phyloP scores from a whole-genome alignment of 768 basidiomycete genomes.

The Panaeolus cyanescens region DNA sequence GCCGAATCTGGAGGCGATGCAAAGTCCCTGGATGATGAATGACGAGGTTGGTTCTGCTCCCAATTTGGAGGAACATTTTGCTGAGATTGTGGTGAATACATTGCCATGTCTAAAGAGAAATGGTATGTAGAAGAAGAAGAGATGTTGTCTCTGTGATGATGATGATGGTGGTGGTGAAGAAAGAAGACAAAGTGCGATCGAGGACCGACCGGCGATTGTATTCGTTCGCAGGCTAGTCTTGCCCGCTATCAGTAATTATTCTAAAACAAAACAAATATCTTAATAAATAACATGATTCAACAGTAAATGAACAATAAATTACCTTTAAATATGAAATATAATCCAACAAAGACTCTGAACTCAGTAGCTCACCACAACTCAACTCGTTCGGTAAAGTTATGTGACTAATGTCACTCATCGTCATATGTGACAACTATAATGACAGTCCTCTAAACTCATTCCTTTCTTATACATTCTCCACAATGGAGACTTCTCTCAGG shows the following conservation, averaged over 20 bases:
- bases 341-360: background rate
- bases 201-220: constrained; percentile 9
- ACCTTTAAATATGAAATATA: background rate
- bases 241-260: constrained; percentile 7
- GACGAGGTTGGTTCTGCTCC: constrained; percentile 24
- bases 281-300: background rate
- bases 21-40: constrained; percentile 26
- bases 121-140: constrained; percentile 9
- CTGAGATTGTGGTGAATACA: constrained; percentile 20
- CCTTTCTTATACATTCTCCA: too few species aligned
- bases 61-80: constrained; percentile 12
- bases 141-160: constrained; percentile 12
- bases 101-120: too few species aligned
- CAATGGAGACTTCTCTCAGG: constrained; percentile 57
- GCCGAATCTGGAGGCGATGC: constrained; percentile 20
- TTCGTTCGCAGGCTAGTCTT: constrained; percentile 3
- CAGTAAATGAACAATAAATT: background rate
- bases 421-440: constrained; percentile 2
- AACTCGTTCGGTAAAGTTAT: background rate
- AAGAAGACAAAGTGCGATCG: constrained; percentile 13
- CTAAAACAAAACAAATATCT: background rate
- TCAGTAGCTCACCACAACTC: background rate
- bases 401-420: background rate
- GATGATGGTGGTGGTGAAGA: constrained; percentile 12
- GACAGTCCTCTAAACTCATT: too few species aligned